Conservation (phyloP, 306 rosid species). For the Corylus americana region DNA sequence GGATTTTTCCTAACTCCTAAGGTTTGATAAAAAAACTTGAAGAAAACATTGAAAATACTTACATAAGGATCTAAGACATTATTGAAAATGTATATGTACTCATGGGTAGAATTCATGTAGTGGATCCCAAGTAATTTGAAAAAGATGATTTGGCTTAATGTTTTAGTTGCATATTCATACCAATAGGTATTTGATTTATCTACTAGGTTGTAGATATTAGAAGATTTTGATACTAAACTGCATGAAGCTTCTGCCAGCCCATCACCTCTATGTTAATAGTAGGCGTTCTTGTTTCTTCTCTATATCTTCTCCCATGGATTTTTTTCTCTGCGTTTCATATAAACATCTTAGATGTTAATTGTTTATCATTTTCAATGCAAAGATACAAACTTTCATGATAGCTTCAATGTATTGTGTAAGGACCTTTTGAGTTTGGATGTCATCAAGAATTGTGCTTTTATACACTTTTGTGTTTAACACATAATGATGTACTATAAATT, state of each 20-base stretch:
- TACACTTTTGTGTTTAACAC: neutral
- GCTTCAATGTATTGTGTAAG: neutral
- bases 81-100: neutral
- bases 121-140: neutral
- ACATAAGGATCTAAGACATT: neutral
- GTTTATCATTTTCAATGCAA: neutral
- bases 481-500: neutral
- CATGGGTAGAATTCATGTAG: neutral
- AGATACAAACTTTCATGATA: neutral
- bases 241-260: neutral
- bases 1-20: no score
- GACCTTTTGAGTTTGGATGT: constrained; percentile 1
- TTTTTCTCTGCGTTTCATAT: neutral
- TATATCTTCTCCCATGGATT: neutral
- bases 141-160: neutral
- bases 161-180: neutral
- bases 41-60: no score
- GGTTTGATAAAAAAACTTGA: no score
- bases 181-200: neutral
- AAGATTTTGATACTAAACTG: neutral
- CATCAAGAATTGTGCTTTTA: neutral
- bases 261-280: neutral
- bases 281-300: neutral
- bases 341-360: neutral
- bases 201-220: neutral